Evolutionary conservation across 768 basidiomycete genomes (phyloP), one percentile per base, ranked within the genome.

Genomic region (Krasilnikovozyma curviuscula): DNA sequence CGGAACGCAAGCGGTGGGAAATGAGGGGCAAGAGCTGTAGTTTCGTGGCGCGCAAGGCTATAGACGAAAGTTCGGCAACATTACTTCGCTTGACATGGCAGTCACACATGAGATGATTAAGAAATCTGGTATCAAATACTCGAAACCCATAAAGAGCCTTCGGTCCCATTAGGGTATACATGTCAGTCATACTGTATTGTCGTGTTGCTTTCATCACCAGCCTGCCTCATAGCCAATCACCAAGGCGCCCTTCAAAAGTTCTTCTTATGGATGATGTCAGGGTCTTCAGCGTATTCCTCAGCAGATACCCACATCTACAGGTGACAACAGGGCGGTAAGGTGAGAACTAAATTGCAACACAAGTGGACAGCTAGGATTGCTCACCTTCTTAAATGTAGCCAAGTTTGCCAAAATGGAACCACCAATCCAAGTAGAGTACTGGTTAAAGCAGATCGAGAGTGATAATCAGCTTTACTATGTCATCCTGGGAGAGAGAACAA

Each of bases 211-310:
- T n/a, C n/a, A n/a, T n/a, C n/a, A n/a, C n/a, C n/a, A n/a, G n/a
- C n/a, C n/a, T n/a, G n/a, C n/a, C n/a, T n/a, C n/a, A n/a, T n/a
- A n/a, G n/a, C n/a, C n/a, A n/a, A n/a, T n/a, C n/a, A n/a, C n/a
- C n/a, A n/a, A n/a, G n/a, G n/a, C n/a, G n/a, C n/a, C n/a, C n/a
- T 61, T 44, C 50, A 65, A 52, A 65, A 63, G 49, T 81, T 73
- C 67, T 91, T 91, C 67, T 84, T 89, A 67, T 93, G 89, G 60
- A 95, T 97, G 59, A 95, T 83, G 60, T 97, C 89, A 46, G 91
- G 89, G 67, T 97, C 91, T 66, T 98, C 91, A 66, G 93, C 86
- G 63, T 95, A 97, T 67, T 97, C 93, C 66, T 98, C 91, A 32
- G 89, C 88, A 39, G 86, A 89, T 43, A 98, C 85, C 91, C 93